A percentile compares a stretch with the other conserved stretches of the same genome.
These are phyloP conservation scores for Marchantia polymorpha DNA, from an alignment of 225 moss, liverwort and hornwort species.

Conservation along the genomic window DNA sequence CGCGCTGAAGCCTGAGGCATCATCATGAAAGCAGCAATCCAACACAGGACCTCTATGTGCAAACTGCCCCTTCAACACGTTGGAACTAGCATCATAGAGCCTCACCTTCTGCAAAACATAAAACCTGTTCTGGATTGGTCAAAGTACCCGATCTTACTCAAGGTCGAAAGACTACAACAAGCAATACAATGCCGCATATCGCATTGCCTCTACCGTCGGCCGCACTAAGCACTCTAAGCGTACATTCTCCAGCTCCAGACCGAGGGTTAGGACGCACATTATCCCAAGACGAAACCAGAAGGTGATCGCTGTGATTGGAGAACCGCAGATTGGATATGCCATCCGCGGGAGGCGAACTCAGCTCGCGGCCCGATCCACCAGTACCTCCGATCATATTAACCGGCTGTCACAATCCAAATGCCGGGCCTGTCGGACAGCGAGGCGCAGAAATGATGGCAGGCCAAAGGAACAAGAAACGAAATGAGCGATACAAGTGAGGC, in stretches of 20 bases:
- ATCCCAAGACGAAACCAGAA: constrained; percentile 97
- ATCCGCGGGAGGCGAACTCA: constrained; percentile 71
- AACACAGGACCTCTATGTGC: constrained; percentile 81
- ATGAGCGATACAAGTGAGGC: neutral
- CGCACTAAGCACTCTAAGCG: neutral
- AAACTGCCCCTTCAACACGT: constrained; percentile 88
- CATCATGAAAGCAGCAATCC: constrained; percentile 99
- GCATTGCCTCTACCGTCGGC: neutral
- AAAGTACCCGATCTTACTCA: neutral
- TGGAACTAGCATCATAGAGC: constrained; percentile 90
- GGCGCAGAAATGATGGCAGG: neutral
- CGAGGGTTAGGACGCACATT: constrained; percentile 49
- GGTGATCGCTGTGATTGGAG: constrained; percentile 93
- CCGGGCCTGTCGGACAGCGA: neutral
- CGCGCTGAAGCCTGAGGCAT: constrained; percentile 91
- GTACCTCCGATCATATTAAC: constrained; percentile 50
- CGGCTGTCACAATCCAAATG: neutral
- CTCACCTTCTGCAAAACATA: constrained; percentile 70
- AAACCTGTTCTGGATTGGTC: neutral
- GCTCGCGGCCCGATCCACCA: constrained; percentile 70
- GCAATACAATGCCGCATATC: neutral
- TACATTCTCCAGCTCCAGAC: neutral
- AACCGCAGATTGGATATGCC: constrained; percentile 95
- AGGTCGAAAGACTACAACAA: neutral
- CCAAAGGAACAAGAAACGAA: constrained; percentile 6